Evolutionary conservation across 106 monocot genomes (phyloP).

Genomic region (Apostasia ramifera): DNA sequence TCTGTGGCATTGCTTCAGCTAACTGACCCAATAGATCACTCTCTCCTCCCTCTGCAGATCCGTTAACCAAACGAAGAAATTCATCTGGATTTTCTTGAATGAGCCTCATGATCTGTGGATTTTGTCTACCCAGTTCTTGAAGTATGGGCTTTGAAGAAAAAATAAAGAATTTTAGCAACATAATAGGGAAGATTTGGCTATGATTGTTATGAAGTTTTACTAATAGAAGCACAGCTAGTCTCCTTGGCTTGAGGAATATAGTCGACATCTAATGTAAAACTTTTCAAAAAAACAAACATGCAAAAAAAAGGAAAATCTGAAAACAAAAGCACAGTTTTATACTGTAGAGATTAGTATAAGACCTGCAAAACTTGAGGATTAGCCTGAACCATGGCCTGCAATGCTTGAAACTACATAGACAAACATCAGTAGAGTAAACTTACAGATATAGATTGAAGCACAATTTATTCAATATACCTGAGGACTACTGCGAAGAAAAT

Average conservation of each 20-base stretch:
- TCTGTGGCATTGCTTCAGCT: conserved; percentile 46
- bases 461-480: conserved; percentile 42
- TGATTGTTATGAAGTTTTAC: too few species aligned
- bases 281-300: background rate
- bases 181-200: too few species aligned
- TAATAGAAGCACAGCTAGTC: too few species aligned
- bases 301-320: background rate
- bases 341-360: conserved; percentile 4
- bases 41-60: conserved; percentile 51
- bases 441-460: background rate
- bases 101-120: conserved; percentile 71
- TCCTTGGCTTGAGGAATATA: too few species aligned
- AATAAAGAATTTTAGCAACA: background rate
- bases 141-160: conserved; percentile 61
- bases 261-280: too few species aligned
- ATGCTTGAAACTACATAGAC: conserved; percentile 55
- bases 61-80: conserved; percentile 74
- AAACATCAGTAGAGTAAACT: background rate
- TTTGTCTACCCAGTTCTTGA: conserved; percentile 83
- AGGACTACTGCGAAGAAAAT: conserved; percentile 68
- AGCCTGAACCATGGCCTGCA: conserved; percentile 74
- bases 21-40: conserved; percentile 51
- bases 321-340: background rate
- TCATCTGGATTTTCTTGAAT: conserved; percentile 88
- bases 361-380: conserved; percentile 93